Evolutionary conservation across 352 stramenopile genomes (phyloP), one percentile per base, ranked within the genome.

Genomic region (Globisporangium cederbergense): DNA sequence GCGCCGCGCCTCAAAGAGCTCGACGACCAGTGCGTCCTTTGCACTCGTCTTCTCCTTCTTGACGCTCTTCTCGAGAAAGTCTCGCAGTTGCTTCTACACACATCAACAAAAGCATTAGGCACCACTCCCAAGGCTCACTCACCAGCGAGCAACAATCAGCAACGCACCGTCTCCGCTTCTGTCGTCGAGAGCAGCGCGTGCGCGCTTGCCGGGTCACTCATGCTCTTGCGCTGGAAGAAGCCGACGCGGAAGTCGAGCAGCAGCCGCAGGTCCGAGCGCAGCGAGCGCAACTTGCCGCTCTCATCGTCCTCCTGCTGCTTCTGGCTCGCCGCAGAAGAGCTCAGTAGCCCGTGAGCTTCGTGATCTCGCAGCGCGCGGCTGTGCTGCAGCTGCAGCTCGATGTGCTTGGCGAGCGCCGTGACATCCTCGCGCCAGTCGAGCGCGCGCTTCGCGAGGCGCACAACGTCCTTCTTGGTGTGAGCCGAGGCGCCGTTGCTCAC

Each of bases 401-500:
- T 93, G 58, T 91, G 78, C 60, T 88, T 91, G 11, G 82, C 74
- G 28, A 95, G 62, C 40, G 77, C 79, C 22, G 75, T 79, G 49
- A 91, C 83, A 50, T 93, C 82, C 9, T 86, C 82, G 1, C 80
- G 83, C 86, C 86, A 95, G 51, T 89, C 78, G 46, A 76, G 76
- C 3, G 81, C 78, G 32, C 77, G 79, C 60, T 80, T 79, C 9
- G 74, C 74, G 7, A 93, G 67, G 1, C 71, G 70, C 46, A 91
- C 16, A 36, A 78, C 76, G 53, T 88, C 76, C 56, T 75, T 75
- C 34, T 78, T 77, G 38, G 72, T 74, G 20, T 62, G 36, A 7
- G 50, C 28, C 1, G 32, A 54, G 30, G 64, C 59, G 2, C 36
- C 40, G 22, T 46, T 65, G 18, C 40, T 62, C 6, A 65, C 57